Evolutionary conservation across 768 basidiomycete genomes (phyloP).

Genomic region (Lepiota brunneoincarnata): DNA sequence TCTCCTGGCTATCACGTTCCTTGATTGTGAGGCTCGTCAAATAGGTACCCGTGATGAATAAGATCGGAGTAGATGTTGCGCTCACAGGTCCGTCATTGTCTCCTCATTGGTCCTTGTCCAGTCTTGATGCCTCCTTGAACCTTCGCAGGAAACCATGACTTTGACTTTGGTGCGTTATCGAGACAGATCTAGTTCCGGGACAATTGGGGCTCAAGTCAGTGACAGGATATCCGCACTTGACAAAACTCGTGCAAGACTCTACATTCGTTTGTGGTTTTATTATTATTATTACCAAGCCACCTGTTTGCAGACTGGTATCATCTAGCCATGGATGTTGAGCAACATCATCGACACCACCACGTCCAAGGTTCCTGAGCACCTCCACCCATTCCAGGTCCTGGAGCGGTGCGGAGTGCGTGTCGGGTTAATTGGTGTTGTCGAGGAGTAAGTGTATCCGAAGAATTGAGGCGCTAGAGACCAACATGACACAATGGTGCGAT

Average conservation of each 20-base stretch:
- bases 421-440: constrained; percentile 85
- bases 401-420: constrained; percentile 70
- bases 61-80: constrained; percentile 74
- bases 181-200: background rate
- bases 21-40: background rate
- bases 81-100: constrained; percentile 60
- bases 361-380: constrained; percentile 52
- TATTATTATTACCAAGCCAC: background rate
- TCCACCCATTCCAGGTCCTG: constrained; percentile 62
- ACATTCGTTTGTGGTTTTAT: constrained; percentile 56
- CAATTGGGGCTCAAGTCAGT: no score
- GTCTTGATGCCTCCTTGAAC: constrained; percentile 2
- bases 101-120: background rate
- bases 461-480: background rate
- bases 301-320: background rate
- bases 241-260: constrained; percentile 67
- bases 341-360: constrained; percentile 79
- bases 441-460: constrained; percentile 49
- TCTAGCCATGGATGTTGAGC: constrained; percentile 85
- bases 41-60: constrained; percentile 85
- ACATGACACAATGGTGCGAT: background rate
- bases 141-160: constrained; percentile 86
- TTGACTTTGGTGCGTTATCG: constrained; percentile 68
- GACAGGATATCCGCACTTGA: constrained; percentile 32
- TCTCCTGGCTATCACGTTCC: background rate